These are phyloP conservation scores for Pseudopyrenochaeta lycopersici DNA, from an alignment of 2,329 filamentous ascomycete species.

Conservation along the genomic window DNA sequence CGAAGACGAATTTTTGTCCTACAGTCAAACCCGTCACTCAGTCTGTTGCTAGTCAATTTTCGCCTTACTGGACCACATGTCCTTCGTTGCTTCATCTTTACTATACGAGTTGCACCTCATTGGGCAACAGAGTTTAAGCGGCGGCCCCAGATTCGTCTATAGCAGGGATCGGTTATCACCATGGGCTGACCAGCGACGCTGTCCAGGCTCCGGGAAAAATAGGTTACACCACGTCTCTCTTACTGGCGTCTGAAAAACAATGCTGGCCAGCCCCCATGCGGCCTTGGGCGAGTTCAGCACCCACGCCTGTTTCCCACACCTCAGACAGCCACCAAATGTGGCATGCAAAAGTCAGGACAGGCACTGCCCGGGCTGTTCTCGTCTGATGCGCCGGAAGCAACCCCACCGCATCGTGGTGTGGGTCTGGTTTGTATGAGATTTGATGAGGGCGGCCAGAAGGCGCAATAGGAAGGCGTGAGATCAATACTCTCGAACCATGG, in stretches of 20 bases:
- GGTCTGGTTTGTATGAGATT: constrained; percentile 18
- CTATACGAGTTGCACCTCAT: constrained; percentile 12
- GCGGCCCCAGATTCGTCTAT: constrained; percentile 21
- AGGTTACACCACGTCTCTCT: constrained; percentile 29
- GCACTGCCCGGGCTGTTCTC: not conserved
- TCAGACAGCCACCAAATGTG: constrained; percentile 18
- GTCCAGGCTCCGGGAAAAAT: constrained; percentile 20
- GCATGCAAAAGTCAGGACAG: constrained; percentile 5
- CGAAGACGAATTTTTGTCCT: not conserved
- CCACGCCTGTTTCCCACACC: constrained; percentile 11
- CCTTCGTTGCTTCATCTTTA: constrained; percentile 12
- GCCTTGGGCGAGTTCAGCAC: constrained; percentile 21
- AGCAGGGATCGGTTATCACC: constrained; percentile 32
- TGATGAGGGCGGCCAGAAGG: constrained; percentile 4
- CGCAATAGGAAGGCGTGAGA: constrained; percentile 3
- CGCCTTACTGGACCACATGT: not conserved
- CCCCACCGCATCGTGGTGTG: constrained; percentile 9
- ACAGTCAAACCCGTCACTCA: not conserved
- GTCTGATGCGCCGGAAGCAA: constrained; percentile 19
- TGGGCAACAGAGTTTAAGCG: constrained; percentile 30
- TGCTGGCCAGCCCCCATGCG: constrained; percentile 13
- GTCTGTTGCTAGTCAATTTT: not conserved
- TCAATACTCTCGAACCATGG: constrained; percentile 13
- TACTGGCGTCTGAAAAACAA: constrained; percentile 24
- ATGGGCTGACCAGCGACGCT: constrained; percentile 12